Conservation (phyloP, 2,329 filamentous ascomycete genomes). For the Fusarium miscanthi region DNA sequence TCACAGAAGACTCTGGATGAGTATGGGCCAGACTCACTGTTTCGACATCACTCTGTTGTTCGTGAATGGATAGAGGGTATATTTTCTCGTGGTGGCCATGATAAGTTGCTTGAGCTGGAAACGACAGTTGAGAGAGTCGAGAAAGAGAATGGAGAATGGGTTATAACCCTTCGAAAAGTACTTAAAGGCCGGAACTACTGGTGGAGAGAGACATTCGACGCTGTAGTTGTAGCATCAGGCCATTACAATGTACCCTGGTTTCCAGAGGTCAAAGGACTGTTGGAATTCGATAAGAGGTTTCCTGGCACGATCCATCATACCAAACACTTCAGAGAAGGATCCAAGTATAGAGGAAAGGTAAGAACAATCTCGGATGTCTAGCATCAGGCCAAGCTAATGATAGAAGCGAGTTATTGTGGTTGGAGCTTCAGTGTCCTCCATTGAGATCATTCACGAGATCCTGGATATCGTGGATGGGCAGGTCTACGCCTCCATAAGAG, state of each 20-base stretch:
- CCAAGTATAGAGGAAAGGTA: constrained; percentile 19
- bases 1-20: constrained; percentile 11
- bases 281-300: constrained; percentile 13
- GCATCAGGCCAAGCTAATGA: background rate
- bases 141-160: constrained; percentile 17
- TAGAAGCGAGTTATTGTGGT: constrained; percentile 24
- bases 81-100: constrained; percentile 2
- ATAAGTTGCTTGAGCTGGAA: constrained; percentile 13
- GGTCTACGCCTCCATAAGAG: constrained; percentile 18
- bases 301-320: constrained; percentile 15
- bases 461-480: constrained; percentile 3
- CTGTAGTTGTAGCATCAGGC: constrained; percentile 23
- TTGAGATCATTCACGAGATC: constrained; percentile 27
- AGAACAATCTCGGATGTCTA: rapidly evolving
- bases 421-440: constrained; percentile 26
- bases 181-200: constrained; percentile 22
- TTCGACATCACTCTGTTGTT: constrained; percentile 18
- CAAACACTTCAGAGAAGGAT: constrained; percentile 16
- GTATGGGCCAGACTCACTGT: constrained; percentile 2
- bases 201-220: constrained; percentile 30
- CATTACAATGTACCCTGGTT: constrained; percentile 36
- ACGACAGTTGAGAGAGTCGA: constrained; percentile 13
- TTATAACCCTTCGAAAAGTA: constrained; percentile 18
- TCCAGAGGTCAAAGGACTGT: constrained; percentile 9
- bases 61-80: constrained; percentile 28